A percentile compares a stretch with the other conserved stretches of the same genome.
phyloP scores from a whole-genome alignment of 2,329 filamentous ascomycete species.

The Anisogramma anomala region DNA sequence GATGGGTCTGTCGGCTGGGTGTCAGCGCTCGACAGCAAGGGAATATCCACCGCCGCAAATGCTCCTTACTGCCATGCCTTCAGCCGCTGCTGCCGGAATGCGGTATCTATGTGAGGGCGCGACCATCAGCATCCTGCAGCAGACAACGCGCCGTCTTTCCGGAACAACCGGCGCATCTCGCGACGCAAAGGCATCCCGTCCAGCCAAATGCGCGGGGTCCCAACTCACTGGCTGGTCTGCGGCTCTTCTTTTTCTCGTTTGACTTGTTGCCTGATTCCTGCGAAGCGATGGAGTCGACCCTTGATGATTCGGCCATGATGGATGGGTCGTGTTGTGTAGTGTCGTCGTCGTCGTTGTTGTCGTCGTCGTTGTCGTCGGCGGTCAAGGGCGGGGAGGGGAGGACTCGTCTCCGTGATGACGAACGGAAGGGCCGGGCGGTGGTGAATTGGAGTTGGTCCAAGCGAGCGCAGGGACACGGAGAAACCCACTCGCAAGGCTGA shows the following conservation, averaged over 20 bases:
- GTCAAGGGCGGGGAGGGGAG: not conserved
- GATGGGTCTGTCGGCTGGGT: constrained; percentile 56
- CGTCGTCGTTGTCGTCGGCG: not conserved
- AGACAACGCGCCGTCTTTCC: not conserved
- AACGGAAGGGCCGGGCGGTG: not conserved
- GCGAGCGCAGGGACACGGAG: constrained; percentile 1
- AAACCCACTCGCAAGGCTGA: constrained; percentile 3
- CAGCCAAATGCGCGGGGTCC: constrained; percentile 12
- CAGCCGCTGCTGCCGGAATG: constrained; percentile 89
- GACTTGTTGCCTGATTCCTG: constrained; percentile 40
- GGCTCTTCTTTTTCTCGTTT: constrained; percentile 76
- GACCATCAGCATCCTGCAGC: constrained; percentile 11
- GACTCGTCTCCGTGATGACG: constrained; percentile 1
- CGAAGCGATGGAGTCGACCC: constrained; percentile 42
- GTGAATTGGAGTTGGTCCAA: not conserved
- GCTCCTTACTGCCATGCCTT: constrained; percentile 93
- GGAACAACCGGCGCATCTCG: not conserved
- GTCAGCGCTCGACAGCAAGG: constrained; percentile 4
- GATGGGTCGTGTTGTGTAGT: constrained; percentile 1
- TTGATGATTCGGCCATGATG: constrained; percentile 38
- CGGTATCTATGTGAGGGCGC: constrained; percentile 55
- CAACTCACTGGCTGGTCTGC: constrained; percentile 71
- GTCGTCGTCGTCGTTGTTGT: not conserved
- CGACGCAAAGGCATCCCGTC: not conserved
- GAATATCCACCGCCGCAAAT: constrained; percentile 18